A percentile compares a stretch with the other conserved stretches of the same genome.
Evolutionary conservation across 306 rosid genomes (phyloP).

Genomic region (Myrica gale): DNA sequence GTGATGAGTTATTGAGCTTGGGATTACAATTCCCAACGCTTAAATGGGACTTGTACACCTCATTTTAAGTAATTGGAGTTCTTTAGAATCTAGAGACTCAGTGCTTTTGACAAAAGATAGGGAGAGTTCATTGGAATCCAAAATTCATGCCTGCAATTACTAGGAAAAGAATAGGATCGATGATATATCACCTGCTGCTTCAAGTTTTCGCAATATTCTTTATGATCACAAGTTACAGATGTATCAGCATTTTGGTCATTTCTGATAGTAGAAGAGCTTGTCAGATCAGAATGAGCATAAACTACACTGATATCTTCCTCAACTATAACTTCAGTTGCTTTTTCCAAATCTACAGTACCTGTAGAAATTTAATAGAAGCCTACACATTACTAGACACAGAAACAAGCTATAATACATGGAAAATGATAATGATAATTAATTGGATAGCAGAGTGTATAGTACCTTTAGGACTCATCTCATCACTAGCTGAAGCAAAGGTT

Average conservation of each 20-base stretch:
- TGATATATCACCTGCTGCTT: constrained; percentile 58
- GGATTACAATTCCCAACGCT: background rate
- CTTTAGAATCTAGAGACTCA: background rate
- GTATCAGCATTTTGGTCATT: constrained; percentile 40
- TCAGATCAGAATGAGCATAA: constrained; percentile 45
- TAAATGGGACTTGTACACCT: background rate
- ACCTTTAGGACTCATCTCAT: constrained; percentile 63
- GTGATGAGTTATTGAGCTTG: background rate
- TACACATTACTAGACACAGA: constrained; percentile 22
- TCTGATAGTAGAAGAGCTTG: constrained; percentile 29
- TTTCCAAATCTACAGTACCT: constrained; percentile 45
- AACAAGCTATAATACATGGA: background rate
- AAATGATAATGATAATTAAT: constrained; percentile 17
- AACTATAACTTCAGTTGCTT: constrained; percentile 26
- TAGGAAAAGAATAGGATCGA: constrained; percentile 6
- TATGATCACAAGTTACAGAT: constrained; percentile 37
- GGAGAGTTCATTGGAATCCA: background rate
- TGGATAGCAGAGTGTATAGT: constrained; percentile 25
- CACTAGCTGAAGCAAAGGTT: constrained; percentile 26
- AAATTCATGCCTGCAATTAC: background rate
- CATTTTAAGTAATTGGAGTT: background rate
- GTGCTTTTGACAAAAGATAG: background rate
- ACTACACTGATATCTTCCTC: constrained; percentile 35
- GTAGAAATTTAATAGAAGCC: constrained; percentile 30
- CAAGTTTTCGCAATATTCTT: constrained; percentile 35